These are phyloP conservation scores for Decorospora gaudefroyi DNA, from an alignment of 2,329 filamentous ascomycete genomes.

Conservation along the genomic window DNA sequence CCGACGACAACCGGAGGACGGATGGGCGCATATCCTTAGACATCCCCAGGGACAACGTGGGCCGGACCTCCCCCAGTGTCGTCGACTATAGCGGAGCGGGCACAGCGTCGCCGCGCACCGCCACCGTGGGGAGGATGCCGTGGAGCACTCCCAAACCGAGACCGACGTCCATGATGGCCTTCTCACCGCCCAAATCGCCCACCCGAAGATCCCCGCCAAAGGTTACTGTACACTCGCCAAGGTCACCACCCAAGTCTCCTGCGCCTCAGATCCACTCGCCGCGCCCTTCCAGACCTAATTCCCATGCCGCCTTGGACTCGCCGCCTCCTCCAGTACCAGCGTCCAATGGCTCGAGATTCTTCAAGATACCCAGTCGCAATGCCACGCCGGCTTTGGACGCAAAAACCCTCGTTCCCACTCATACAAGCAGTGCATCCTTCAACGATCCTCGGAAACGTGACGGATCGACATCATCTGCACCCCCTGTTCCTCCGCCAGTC, in stretches of 20 bases:
- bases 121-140: conserved; percentile 39
- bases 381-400: conserved; percentile 51
- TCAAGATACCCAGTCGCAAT: conserved; percentile 48
- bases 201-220: conserved; percentile 64
- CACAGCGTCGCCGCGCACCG: conserved; percentile 42
- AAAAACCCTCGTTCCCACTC: conserved; percentile 35
- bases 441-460: conserved; percentile 41
- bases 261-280: conserved; percentile 41
- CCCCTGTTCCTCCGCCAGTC: conserved; percentile 67
- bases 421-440: conserved; percentile 17
- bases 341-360: conserved; percentile 35
- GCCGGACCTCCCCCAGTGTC: conserved; percentile 29
- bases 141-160: conserved; percentile 47
- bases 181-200: conserved; percentile 53
- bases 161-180: conserved; percentile 56
- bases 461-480: conserved; percentile 48
- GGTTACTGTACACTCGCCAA: conserved; percentile 70
- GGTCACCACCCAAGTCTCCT: conserved; percentile 63
- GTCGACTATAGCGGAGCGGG: conserved; percentile 47
- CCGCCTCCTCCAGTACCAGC: conserved; percentile 15
- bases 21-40: conserved; percentile 50
- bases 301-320: conserved; percentile 36
- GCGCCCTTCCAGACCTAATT: conserved; percentile 34
- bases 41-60: conserved; percentile 43
- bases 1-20: conserved; percentile 36